Percentiles rank a stretch among this genome's conserved stretches.
phyloP scores from a whole-genome alignment of 2,329 filamentous ascomycete species.

The Paecilomyces sp. region DNA sequence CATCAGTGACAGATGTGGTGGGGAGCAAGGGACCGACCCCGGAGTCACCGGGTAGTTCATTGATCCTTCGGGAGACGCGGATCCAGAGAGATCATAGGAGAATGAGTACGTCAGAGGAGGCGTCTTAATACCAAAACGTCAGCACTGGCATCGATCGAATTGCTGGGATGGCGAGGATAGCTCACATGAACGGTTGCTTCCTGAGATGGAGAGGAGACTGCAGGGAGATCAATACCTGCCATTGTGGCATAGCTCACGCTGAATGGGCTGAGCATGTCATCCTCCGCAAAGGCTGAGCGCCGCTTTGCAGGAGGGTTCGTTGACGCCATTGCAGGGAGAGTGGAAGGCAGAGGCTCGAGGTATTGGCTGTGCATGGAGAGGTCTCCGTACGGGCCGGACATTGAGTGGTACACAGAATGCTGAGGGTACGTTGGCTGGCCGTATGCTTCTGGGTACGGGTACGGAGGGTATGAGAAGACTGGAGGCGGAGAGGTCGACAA shows the following conservation, averaged over 20 bases:
- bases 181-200: conserved; percentile 38
- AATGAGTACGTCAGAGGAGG: conserved; percentile 3
- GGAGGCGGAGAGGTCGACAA: conserved; percentile 53
- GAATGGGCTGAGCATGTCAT: conserved; percentile 52
- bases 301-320: conserved; percentile 42
- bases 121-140: conserved; percentile 9
- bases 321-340: conserved; percentile 37
- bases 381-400: conserved; percentile 24
- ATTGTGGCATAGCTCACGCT: conserved; percentile 55
- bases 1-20: conserved; percentile 19
- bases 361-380: conserved; percentile 32
- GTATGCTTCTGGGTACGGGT: conserved; percentile 39
- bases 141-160: conserved; percentile 2
- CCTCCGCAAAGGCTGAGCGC: conserved; percentile 46
- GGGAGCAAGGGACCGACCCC: conserved; percentile 33
- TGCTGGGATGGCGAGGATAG: conserved; percentile 22
- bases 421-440: conserved; percentile 26
- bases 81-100: conserved; percentile 32
- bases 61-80: conserved; percentile 34
- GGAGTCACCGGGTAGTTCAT: conserved; percentile 35
- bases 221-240: conserved; percentile 47
- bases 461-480: conserved; percentile 47
- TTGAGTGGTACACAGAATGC: conserved; percentile 25
- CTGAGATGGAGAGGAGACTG: conserved; percentile 24
- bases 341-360: conserved; percentile 33